A percentile compares a stretch with the other conserved stretches of the same genome.
Conservation (phyloP, 179 eudicot species). For the Amaranthus tricolor region DNA sequence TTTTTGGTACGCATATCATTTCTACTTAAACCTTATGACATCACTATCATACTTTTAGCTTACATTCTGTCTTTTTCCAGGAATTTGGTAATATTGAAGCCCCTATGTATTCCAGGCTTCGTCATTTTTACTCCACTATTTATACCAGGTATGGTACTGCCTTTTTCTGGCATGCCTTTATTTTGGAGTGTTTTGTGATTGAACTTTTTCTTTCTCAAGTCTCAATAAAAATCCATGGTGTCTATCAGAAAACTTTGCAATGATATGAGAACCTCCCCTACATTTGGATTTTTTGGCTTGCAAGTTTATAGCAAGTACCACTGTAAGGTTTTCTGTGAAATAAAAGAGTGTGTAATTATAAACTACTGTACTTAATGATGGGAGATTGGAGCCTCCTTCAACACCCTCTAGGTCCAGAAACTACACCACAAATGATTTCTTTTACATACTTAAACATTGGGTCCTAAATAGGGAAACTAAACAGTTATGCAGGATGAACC, state of each 20-base stretch:
- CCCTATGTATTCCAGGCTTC: conserved; percentile 76
- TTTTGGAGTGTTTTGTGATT: too few relatives aligned
- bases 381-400: too few relatives aligned
- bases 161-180: background rate
- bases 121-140: conserved; percentile 69
- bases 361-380: too few relatives aligned
- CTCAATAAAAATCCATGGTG: too few relatives aligned
- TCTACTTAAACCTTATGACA: background rate
- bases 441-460: background rate
- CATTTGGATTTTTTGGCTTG: background rate
- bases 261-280: background rate
- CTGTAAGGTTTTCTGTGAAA: background rate
- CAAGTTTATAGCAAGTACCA: background rate
- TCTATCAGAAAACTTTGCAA: too few relatives aligned
- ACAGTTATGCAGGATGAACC: background rate
- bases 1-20: conserved; percentile 59
- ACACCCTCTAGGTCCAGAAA: background rate
- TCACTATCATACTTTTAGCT: background rate
- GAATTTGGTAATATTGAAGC: conserved; percentile 94
- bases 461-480: background rate
- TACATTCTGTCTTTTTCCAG: conserved; percentile 34
- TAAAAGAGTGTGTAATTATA: too few relatives aligned
- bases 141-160: conserved; percentile 51
- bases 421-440: background rate
- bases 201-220: too few relatives aligned